Base-by-base conservation (phyloP, 129 eudicot species). In the Tagetes erecta region DNA sequence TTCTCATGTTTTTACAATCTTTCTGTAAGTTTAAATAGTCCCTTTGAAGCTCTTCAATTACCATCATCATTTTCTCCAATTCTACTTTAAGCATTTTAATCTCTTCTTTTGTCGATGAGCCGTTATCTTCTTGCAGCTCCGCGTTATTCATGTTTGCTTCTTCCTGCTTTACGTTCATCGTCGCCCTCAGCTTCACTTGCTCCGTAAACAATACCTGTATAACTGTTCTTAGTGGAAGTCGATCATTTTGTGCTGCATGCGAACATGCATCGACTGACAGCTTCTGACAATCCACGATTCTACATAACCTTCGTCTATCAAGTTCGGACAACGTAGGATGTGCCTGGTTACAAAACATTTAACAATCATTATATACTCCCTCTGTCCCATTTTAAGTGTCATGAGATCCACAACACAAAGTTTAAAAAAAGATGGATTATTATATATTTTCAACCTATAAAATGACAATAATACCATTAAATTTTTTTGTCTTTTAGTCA, bases 201-300 rank as follows among this genome's bases (percentile, higher is more conserved):
- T 91, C 97, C 3, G 90, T 83, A 74, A 82, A 83, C 77, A 92
- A 50, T 49, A 92, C 96, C 96, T 87, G 96, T 50, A 89, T 75
- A 35, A 84, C 81, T 44, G 88, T 87, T 81, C 91, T 82, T 55
- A 92, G 62, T 13, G 94, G 96, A 80, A 92, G 50, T 30, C 94
- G 76, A 45, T 92, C 94, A 79, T 92, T 92, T 73, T 89, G 94
- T 40, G 97, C 96, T 50, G 88, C 97, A 74, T 89, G 97, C 46
- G 84, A 73, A 49, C 96, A 89, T 62, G 89, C 97, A 80, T 92
- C 97, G 69, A 81, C 77, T 64, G 97, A 92, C 35, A 92, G 87
- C 86, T 89, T 92, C 42, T 80, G 80, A 40, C 89, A 81, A 64
- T 86, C 79, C 96, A 91, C 87, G 78, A 79, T 64, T 77, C 84